Conservation (phyloP, 768 basidiomycete species). For the Gymnopilus junonius region DNA sequence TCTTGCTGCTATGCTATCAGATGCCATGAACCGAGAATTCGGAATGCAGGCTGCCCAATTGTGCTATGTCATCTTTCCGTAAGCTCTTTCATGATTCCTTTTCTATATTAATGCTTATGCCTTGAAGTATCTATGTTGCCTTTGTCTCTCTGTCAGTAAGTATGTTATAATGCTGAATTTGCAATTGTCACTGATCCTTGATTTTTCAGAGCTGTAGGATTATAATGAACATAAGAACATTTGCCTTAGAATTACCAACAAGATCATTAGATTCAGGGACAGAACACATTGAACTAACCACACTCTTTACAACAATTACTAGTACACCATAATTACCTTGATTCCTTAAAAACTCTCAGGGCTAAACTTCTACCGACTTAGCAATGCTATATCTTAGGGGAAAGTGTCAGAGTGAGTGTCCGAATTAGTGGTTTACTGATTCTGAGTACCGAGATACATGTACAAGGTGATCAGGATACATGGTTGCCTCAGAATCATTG, state of each 20-base stretch:
- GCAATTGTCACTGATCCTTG: not conserved
- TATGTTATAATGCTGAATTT: not conserved
- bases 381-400: no score
- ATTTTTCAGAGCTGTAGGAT: slow-evolving; percentile 16
- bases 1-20: slow-evolving; percentile 8
- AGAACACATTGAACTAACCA: slow-evolving; percentile 1
- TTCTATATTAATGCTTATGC: not conserved
- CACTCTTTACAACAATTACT: not conserved
- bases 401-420: no score
- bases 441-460: not conserved
- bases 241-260: not conserved
- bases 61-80: slow-evolving; percentile 18
- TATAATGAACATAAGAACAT: slow-evolving; percentile 18
- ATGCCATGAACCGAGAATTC: not conserved
- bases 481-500: not conserved
- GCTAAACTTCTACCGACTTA: no score
- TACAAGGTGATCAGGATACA: not conserved
- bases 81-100: not conserved
- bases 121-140: slow-evolving; percentile 8
- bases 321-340: not conserved
- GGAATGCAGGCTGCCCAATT: not conserved
- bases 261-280: not conserved
- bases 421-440: not conserved
- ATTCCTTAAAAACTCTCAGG: not conserved
- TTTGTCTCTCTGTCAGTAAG: slow-evolving; percentile 15